Evolutionary conservation across 2,329 filamentous ascomycete genomes (phyloP).

Genomic region (Calycina marina): DNA sequence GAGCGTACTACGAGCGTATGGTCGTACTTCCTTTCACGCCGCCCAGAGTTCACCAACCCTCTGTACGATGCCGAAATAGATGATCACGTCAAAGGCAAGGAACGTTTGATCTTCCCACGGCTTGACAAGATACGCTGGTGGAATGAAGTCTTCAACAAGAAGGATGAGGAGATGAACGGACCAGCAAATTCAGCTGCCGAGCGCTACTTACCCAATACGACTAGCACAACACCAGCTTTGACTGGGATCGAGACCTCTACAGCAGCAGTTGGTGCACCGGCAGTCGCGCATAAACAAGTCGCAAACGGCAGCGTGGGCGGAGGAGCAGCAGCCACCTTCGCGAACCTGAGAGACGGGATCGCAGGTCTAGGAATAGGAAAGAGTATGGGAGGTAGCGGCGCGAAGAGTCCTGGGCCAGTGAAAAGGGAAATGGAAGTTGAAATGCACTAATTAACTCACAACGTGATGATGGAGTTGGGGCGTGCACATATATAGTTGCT

Average conservation of each 20-base stretch:
- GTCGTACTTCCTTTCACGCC: constrained; percentile 83
- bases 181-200: constrained; percentile 35
- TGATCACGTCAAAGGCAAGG: constrained; percentile 64
- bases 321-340: constrained; percentile 21
- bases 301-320: constrained; percentile 16
- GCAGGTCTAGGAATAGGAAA: constrained; percentile 28
- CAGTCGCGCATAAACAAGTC: constrained; percentile 15
- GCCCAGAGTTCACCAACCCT: constrained; percentile 67
- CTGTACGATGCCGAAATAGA: constrained; percentile 63
- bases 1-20: constrained; percentile 78
- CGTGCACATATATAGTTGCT: too few species aligned
- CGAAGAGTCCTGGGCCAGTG: constrained; percentile 15
- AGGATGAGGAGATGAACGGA: constrained; percentile 86
- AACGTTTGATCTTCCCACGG: constrained; percentile 71
- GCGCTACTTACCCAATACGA: constrained; percentile 12
- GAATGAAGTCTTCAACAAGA: constrained; percentile 73
- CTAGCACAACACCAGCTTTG: constrained; percentile 10
- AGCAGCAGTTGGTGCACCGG: constrained; percentile 7
- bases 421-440: constrained; percentile 7
- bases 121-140: constrained; percentile 81
- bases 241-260: constrained; percentile 18
- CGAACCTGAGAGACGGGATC: constrained; percentile 30
- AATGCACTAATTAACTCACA: not conserved
- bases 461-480: not conserved
- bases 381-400: constrained; percentile 17